These are phyloP conservation scores for Tuber brumale DNA, from an alignment of 495 filamentous ascomycete species.

Conservation along the genomic window DNA sequence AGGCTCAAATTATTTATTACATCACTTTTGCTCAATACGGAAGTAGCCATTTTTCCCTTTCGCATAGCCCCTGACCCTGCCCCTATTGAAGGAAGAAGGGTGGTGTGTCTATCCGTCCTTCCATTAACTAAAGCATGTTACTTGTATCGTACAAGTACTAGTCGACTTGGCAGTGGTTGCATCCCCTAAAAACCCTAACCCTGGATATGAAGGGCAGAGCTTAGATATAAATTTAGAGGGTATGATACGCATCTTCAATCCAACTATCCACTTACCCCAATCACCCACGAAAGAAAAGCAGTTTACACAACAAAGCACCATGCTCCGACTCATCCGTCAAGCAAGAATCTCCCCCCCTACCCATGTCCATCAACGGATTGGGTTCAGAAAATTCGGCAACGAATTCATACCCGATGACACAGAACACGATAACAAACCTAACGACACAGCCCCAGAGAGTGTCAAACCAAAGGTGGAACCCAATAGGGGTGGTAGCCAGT, in stretches of 20 bases:
- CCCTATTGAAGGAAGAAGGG: no score
- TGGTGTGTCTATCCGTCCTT: no score
- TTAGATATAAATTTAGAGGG: no score
- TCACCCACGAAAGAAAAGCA: neutral
- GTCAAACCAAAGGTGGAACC: neutral
- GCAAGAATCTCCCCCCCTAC: neutral
- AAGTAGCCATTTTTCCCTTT: no score
- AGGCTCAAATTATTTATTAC: no score
- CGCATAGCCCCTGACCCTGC: no score
- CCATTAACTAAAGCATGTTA: no score
- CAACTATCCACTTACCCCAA: neutral
- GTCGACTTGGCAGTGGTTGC: no score
- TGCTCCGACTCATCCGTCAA: neutral
- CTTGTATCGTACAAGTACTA: no score
- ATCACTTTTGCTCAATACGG: no score
- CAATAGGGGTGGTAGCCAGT: neutral
- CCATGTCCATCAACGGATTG: neutral
- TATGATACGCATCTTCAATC: neutral
- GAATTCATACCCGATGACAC: neutral
- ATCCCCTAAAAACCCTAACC: no score
- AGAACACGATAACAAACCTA: neutral
- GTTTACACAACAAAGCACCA: neutral
- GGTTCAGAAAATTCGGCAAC: neutral
- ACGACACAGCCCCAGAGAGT: neutral
- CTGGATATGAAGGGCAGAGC: no score